A percentile compares a stretch with the other conserved stretches of the same genome.
Evolutionary conservation across 208 protist genomes (phyloP).

Genomic region (Tetramitus jugosus): DNA sequence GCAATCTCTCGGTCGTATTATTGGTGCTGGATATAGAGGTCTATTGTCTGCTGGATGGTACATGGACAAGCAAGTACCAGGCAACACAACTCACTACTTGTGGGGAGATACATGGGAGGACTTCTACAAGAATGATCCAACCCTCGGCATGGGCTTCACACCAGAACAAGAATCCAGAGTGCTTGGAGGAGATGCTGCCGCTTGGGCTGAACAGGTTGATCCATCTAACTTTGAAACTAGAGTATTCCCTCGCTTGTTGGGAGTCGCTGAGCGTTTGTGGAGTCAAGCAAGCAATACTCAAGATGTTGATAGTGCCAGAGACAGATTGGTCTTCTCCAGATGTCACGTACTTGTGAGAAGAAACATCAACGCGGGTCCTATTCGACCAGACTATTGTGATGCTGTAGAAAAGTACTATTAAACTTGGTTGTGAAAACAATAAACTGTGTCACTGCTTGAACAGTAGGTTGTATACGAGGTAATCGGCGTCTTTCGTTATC

Average conservation of each 20-base stretch:
- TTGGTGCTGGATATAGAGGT: slow-evolving; percentile 1
- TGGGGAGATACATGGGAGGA: slow-evolving; percentile 35
- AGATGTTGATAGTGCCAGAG: background rate
- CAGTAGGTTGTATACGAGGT: too few species aligned
- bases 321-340: background rate
- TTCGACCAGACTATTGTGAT: slow-evolving; percentile 29
- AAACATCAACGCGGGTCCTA: slow-evolving; percentile 24
- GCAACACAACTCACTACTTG: background rate
- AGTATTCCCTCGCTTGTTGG: slow-evolving; percentile 32
- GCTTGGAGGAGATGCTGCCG: slow-evolving; percentile 32
- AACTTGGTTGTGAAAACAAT: too few species aligned
- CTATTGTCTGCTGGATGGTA: slow-evolving; percentile 31
- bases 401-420: too few species aligned
- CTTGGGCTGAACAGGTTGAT: slow-evolving; percentile 38
- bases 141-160: background rate
- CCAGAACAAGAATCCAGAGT: slow-evolving; percentile 18
- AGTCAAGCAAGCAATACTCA: slow-evolving; percentile 9
- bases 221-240: slow-evolving; percentile 26
- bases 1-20: background rate
- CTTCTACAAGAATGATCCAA: slow-evolving; percentile 34
- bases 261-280: slow-evolving; percentile 36
- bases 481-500: too few species aligned
- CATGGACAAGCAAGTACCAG: slow-evolving; percentile 31
- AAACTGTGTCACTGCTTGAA: too few species aligned
- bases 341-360: slow-evolving; percentile 28